phyloP scores from a whole-genome alignment of 1,284 basidiomycete species.

The Omphalotus olearius region DNA sequence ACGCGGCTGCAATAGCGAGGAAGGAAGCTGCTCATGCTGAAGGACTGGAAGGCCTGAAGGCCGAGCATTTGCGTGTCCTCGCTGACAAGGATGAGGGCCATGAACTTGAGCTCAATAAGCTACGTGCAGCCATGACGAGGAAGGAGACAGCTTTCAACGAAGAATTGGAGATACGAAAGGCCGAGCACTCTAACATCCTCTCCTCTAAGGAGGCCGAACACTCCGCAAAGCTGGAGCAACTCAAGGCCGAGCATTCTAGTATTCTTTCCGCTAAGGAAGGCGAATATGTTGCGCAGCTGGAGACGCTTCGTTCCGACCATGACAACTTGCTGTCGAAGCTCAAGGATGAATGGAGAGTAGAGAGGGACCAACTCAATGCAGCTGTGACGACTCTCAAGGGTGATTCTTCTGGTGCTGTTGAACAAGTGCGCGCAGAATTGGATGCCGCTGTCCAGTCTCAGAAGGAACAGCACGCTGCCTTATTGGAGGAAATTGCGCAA shows the following conservation, averaged over 20 bases:
- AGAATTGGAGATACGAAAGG: constrained; percentile 53
- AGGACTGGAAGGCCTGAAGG: constrained; percentile 57
- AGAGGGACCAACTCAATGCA: constrained; percentile 46
- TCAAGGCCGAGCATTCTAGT: constrained; percentile 55
- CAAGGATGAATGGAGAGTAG: constrained; percentile 46
- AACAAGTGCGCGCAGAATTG: constrained; percentile 41
- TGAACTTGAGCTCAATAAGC: constrained; percentile 39
- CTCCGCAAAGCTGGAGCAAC: constrained; percentile 52
- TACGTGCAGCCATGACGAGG: constrained; percentile 23
- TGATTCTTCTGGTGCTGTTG: constrained; percentile 34
- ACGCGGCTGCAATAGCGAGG: constrained; percentile 55
- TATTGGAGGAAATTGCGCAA: constrained; percentile 51
- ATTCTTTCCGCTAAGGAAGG: constrained; percentile 51
- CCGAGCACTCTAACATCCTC: constrained; percentile 61
- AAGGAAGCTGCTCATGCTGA: constrained; percentile 62
- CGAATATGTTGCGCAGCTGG: constrained; percentile 47
- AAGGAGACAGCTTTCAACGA: constrained; percentile 7
- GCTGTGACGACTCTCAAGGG: constrained; percentile 42
- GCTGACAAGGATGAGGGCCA: constrained; percentile 59
- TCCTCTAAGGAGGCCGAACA: constrained; percentile 62
- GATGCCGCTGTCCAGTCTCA: constrained; percentile 45
- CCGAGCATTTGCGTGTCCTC: constrained; percentile 52
- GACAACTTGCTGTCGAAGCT: constrained; percentile 41
- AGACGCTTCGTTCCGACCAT: constrained; percentile 42
- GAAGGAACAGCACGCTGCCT: constrained; percentile 51